Evolutionary conservation across 2,329 filamentous ascomycete genomes (phyloP).

Genomic region (Colletotrichum sp.): DNA sequence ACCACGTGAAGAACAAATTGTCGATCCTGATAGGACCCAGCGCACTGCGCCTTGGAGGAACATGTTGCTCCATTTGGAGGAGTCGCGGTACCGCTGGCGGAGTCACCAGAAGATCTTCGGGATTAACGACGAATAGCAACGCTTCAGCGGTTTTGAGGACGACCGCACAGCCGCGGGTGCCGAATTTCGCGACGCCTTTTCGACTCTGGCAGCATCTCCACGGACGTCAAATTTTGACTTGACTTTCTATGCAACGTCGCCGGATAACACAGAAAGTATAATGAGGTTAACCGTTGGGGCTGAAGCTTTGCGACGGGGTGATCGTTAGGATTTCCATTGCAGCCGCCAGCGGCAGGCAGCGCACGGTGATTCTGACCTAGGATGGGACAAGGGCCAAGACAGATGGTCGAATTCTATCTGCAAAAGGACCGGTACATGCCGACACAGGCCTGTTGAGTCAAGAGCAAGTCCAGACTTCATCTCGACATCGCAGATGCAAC

Average conservation of each 20-base stretch:
- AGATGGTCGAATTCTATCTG: neutral
- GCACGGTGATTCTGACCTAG: neutral
- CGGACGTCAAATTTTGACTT: neutral
- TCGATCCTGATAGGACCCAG: neutral
- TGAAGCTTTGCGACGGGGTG: neutral
- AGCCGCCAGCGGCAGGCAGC: neutral
- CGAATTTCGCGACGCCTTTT: neutral
- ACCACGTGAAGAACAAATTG: neutral
- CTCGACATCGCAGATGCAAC: neutral
- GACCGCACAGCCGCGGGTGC: neutral
- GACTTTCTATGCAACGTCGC: neutral
- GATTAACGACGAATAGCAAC: neutral
- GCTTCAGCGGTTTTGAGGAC: neutral
- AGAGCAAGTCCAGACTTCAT: neutral
- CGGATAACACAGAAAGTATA: neutral
- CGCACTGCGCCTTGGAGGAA: neutral
- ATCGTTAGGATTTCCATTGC: neutral
- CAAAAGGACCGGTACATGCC: neutral
- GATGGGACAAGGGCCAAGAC: slow-evolving; percentile 1
- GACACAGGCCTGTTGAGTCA: slow-evolving; percentile 3
- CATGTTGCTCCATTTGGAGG: neutral
- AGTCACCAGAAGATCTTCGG: neutral
- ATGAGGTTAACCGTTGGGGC: neutral
- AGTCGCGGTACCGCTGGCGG: neutral
- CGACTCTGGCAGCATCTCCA: neutral